phyloP scores from a whole-genome alignment of 2,329 filamentous ascomycete genomes.

The Trichoderma sp. region DNA sequence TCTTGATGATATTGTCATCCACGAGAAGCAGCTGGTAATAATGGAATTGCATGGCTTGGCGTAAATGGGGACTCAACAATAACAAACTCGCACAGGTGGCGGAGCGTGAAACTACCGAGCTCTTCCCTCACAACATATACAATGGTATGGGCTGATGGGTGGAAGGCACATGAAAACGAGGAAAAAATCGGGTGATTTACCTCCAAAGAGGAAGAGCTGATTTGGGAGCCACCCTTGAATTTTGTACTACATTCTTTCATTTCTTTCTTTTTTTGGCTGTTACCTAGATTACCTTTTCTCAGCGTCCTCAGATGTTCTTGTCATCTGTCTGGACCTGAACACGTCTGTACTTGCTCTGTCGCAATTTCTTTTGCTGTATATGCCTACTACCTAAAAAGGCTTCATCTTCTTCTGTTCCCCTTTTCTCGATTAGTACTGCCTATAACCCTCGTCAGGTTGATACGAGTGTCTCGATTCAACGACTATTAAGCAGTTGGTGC shows the following conservation, averaged over 20 bases:
- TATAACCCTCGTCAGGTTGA: neutral
- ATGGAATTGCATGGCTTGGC: constrained; percentile 37
- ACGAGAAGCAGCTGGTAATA: constrained; percentile 22
- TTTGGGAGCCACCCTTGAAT: neutral
- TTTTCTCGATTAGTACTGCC: neutral
- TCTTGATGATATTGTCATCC: constrained; percentile 1
- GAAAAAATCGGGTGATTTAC: neutral
- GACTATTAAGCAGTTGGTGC: too few relatives aligned
- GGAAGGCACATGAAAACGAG: neutral
- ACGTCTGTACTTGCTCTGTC: neutral
- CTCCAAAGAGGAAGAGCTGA: constrained; percentile 1
- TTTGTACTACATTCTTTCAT: neutral
- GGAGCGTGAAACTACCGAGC: neutral
- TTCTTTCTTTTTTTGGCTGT: neutral
- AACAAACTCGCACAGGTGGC: neutral
- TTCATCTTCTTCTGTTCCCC: neutral
- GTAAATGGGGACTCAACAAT: constrained; percentile 33
- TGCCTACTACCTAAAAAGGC: neutral
- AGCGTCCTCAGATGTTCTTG: neutral
- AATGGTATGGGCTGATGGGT: neutral
- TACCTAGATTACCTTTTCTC: neutral
- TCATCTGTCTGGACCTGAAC: neutral
- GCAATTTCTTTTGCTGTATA: constrained; percentile 11
- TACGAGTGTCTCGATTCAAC: too few relatives aligned
- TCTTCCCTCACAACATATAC: neutral